phyloP scores from a whole-genome alignment of 2,329 filamentous ascomycete species.

The Stylonectria norvegica region DNA sequence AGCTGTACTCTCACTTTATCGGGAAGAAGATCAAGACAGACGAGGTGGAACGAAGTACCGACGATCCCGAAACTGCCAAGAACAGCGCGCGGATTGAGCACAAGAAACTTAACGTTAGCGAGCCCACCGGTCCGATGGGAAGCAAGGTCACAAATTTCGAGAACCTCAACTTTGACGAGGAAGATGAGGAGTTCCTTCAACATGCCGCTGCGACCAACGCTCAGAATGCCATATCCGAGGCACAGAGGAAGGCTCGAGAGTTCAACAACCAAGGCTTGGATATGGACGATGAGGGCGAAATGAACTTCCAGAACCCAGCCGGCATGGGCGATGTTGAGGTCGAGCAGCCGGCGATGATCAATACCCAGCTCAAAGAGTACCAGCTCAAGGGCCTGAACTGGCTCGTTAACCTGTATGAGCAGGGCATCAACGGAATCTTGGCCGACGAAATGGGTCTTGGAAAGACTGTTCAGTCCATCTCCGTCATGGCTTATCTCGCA shows the following conservation, averaged over 20 bases:
- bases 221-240: slow-evolving; percentile 91
- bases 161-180: slow-evolving; percentile 91
- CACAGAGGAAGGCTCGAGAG: slow-evolving; percentile 84
- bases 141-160: slow-evolving; percentile 89
- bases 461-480: slow-evolving; percentile 98
- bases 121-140: slow-evolving; percentile 52
- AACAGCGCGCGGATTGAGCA: slow-evolving; percentile 41
- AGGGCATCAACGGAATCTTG: slow-evolving; percentile 98
- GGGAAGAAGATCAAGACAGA: slow-evolving; percentile 99
- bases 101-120: slow-evolving; percentile 48
- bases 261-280: slow-evolving; percentile 76
- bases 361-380: slow-evolving; percentile 94
- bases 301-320: slow-evolving; percentile 99
- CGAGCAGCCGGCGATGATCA: slow-evolving; percentile 88
- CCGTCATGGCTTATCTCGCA: slow-evolving; percentile 97
- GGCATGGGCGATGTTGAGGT: slow-evolving; percentile 93
- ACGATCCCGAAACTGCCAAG: slow-evolving; percentile 68
- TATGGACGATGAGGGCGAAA: slow-evolving; percentile 88
- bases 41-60: slow-evolving; percentile 86
- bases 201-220: slow-evolving; percentile 92
- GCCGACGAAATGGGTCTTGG: slow-evolving; percentile 99
- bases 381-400: slow-evolving; percentile 99
- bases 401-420: slow-evolving; percentile 98
- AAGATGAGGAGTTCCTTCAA: slow-evolving; percentile 78
- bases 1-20: slow-evolving; percentile 98